phyloP scores from a whole-genome alignment of 2,329 filamentous ascomycete species.

The Phialophora tarda region DNA sequence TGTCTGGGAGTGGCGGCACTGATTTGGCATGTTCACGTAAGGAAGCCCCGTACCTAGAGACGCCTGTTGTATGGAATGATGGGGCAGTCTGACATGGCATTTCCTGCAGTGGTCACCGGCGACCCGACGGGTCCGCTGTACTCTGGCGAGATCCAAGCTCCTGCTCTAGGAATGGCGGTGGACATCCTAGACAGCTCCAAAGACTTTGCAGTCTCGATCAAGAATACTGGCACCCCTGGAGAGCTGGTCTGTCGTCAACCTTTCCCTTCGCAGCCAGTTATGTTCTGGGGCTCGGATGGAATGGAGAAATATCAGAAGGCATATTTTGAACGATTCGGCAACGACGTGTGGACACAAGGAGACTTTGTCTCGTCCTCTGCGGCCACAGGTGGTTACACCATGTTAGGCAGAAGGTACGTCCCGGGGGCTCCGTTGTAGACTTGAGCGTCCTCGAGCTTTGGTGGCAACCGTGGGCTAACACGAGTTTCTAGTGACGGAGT shows the following conservation, averaged over 20 bases:
- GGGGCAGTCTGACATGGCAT: not conserved
- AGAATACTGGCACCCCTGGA: slow-evolving; percentile 3
- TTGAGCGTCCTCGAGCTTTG: not conserved
- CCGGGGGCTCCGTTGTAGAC: not conserved
- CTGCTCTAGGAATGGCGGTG: slow-evolving; percentile 53
- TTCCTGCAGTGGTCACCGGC: slow-evolving; percentile 46
- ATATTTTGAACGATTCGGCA: slow-evolving; percentile 10
- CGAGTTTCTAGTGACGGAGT: slow-evolving; percentile 46
- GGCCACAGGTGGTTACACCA: slow-evolving; percentile 10
- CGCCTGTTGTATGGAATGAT: no score
- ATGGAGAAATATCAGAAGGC: slow-evolving; percentile 1
- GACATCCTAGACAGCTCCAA: slow-evolving; percentile 10
- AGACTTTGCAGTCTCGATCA: not conserved
- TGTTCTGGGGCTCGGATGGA: slow-evolving; percentile 9
- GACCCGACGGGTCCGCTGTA: slow-evolving; percentile 73
- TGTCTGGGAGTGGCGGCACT: not conserved
- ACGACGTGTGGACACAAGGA: slow-evolving; percentile 63
- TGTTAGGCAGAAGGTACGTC: slow-evolving; percentile 24
- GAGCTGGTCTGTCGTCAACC: slow-evolving; percentile 9
- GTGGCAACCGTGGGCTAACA: not conserved
- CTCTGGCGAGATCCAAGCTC: slow-evolving; percentile 61
- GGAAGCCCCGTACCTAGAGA: not conserved
- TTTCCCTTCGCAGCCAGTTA: not conserved
- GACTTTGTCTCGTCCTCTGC: slow-evolving; percentile 52
- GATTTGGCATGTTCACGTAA: slow-evolving; percentile 12